Base-by-base conservation (phyloP, 2,329 filamentous ascomycete species). In the Nectriaceae sp. region DNA sequence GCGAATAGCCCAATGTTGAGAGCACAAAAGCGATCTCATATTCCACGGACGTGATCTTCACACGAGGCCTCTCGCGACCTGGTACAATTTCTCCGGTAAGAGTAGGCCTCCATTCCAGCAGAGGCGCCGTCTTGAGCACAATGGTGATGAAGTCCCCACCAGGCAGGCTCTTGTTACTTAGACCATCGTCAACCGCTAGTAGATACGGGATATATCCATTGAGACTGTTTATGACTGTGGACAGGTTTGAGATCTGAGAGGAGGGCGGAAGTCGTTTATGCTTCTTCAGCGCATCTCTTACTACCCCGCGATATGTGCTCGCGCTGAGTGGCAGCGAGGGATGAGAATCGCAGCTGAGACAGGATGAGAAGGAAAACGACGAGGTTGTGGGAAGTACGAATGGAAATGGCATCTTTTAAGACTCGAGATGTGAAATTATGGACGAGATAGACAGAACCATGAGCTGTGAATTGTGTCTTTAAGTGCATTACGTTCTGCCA, bases 381-480 rank as follows among this genome's bases (percentile, higher is more conserved):
- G 91, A 96, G 4, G 93, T 97, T 1, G 93, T 97, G 2, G 94
- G 92, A 24, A 97, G 83, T 11, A 82, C 74, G 64, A 96, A 97
- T 11, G 89, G 88, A 66, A 89, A 97, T 24, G 93, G 92, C 94
- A 97, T 97, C 36, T 62, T 73, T n/a, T 18, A 29, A 39, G 16
- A 35, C 2, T 5, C 10, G 11, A 3, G 15, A 20, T 5, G 35
- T 37, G 16, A 39, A 19, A 19, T 18, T 39, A 19, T 39, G 6
- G 19, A 18, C 16, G 16, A 31, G 26, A 15, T 10, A 31, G 26
- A 31, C 26, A 31, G n/a, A n/a, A n/a, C n/a, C n/a, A n/a, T n/a
- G n/a, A n/a, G n/a, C n/a, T n/a, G n/a, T n/a, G n/a, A n/a, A n/a
- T n/a, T n/a, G n/a, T n/a, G n/a, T n/a, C n/a, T n/a, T n/a, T n/a